phyloP scores from a whole-genome alignment of 257 asterid species.

The Thymus mandschuricus region DNA sequence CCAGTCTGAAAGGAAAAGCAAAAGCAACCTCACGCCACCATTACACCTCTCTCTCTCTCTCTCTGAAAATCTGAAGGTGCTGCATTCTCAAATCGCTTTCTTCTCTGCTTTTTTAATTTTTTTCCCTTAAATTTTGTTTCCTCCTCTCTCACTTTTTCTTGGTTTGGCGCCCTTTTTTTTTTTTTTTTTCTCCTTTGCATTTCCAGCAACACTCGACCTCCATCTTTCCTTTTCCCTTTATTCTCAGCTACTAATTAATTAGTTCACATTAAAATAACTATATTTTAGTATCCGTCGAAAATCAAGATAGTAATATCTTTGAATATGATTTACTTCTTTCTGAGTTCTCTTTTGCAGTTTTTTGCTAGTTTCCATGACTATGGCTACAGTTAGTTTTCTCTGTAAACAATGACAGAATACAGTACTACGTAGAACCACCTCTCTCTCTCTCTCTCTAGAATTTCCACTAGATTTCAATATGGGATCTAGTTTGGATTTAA shows the following conservation, averaged over 20 bases:
- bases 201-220: constrained; percentile 37
- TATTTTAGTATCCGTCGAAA: too few species aligned
- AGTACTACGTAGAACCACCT: too few species aligned
- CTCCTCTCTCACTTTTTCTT: neutral
- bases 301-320: too few species aligned
- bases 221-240: constrained; percentile 23
- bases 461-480: too few species aligned
- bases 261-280: too few species aligned
- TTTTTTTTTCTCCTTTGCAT: constrained; percentile 39
- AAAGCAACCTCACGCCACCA: constrained; percentile 73
- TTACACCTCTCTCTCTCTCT: constrained; percentile 30
- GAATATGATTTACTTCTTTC: neutral
- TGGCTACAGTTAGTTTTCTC: neutral
- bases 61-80: constrained; percentile 23
- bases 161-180: constrained; percentile 10
- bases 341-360: constrained; percentile 23
- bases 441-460: neutral
- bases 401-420: too few species aligned
- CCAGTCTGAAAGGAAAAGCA: constrained; percentile 61
- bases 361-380: constrained; percentile 10
- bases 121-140: neutral
- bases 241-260: neutral
- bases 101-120: constrained; percentile 34
- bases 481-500: too few species aligned
- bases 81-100: constrained; percentile 64